Base-by-base conservation (phyloP, 2,329 filamentous ascomycete genomes). In the Camillea tinctor region DNA sequence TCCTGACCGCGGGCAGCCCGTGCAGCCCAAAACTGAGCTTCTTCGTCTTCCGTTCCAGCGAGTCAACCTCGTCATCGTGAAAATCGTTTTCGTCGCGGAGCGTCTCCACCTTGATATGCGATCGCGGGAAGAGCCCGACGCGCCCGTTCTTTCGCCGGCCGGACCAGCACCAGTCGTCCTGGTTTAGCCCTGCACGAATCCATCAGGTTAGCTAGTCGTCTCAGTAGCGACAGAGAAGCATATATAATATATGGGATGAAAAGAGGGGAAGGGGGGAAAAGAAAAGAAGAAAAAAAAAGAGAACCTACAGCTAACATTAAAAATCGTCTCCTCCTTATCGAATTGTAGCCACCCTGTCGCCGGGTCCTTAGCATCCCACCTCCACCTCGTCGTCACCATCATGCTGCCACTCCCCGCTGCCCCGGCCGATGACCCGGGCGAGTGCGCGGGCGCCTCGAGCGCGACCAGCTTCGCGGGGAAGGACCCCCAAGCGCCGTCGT, bases 111-210 rank as follows among this genome's bases (percentile, higher is more conserved):
- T 83, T 80, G 50, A 85, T 72, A 63, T 82, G 81, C 2, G 76
- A 78, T 62, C 78, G 75, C 17, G 81, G 81, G 68, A 85, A 85
- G 55, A 84, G 76, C 23, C 83, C 83, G 73, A 76, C 80, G 70
- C 79, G 82, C 3, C 82, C 81, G 61, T 80, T 82, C 44, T 79
- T 66, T 60, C 83, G 84, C 17, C 74, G 80, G 1, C 82, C 83
- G 0, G 79, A 79, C 83, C 82, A 85, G 69, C 82, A 85, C 82
- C 83, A 85, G 61, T 83, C 80, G 13, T 80, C 79, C 21, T 75
- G 72, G 59, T 80, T 76, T 2, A 75, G 65, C 77, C 77, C 80
- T 81, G 23, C 4, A 17, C 15, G 20, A 23, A 15, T 36, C n/a
- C 22, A 26, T 20, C 24, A 30, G 17, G 50, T 54, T 57, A 63